Percentiles rank a stretch among this genome's conserved stretches.
phyloP scores from a whole-genome alignment of 179 eudicot species.

The Carnegiea gigantea region DNA sequence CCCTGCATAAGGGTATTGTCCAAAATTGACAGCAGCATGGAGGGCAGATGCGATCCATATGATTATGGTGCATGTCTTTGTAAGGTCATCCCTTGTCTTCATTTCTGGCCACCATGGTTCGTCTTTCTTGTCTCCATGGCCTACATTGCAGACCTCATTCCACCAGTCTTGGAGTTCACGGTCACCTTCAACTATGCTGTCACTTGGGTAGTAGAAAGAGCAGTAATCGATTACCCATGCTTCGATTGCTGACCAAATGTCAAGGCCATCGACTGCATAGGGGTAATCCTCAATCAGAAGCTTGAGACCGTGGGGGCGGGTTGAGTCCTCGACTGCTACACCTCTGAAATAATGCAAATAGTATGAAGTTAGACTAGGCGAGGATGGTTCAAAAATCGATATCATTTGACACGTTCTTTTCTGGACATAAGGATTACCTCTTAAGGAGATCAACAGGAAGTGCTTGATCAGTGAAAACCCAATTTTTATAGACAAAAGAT shows the following conservation, averaged over 20 bases:
- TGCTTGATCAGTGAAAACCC: constrained; percentile 73
- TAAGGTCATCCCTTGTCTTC: constrained; percentile 50
- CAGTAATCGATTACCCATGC: constrained; percentile 49
- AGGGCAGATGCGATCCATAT: constrained; percentile 89
- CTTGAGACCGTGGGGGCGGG: constrained; percentile 32
- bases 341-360: constrained; percentile 33
- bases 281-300: constrained; percentile 56
- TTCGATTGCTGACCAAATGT: constrained; percentile 52
- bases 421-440: constrained; percentile 38
- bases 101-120: constrained; percentile 83
- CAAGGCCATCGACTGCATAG: constrained; percentile 57
- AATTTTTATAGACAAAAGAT: constrained; percentile 51
- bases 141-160: constrained; percentile 41
- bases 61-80: constrained; percentile 55
- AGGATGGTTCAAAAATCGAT: neutral
- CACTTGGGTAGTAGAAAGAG: constrained; percentile 42
- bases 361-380: neutral
- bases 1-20: constrained; percentile 83
- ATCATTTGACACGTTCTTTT: neutral
- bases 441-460: constrained; percentile 74
- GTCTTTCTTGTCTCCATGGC: constrained; percentile 56
- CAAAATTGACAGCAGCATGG: constrained; percentile 79
- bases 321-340: constrained; percentile 37
- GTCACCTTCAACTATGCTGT: constrained; percentile 33
- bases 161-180: constrained; percentile 56